These are phyloP conservation scores for Lomentospora prolificans DNA, from an alignment of 2,329 filamentous ascomycete genomes.

Conservation along the genomic window DNA sequence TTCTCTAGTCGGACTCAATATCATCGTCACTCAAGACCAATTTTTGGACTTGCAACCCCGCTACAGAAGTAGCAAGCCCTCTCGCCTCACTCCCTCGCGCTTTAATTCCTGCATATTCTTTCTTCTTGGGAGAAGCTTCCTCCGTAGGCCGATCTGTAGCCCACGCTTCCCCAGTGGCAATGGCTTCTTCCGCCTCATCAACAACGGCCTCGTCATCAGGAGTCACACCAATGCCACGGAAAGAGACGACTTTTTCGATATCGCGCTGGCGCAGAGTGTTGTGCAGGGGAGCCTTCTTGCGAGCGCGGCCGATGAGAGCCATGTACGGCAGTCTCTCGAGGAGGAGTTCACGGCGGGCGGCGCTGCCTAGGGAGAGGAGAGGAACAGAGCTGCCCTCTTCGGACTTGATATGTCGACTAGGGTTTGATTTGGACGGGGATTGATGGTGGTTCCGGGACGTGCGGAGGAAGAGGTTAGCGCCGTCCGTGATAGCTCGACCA, in stretches of 20 bases:
- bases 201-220: constrained; percentile 35
- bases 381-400: constrained; percentile 19
- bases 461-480: constrained; percentile 39
- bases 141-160: constrained; percentile 52
- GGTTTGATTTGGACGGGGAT: constrained; percentile 15
- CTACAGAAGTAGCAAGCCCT: constrained; percentile 19
- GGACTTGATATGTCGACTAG: neutral
- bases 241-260: constrained; percentile 59
- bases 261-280: constrained; percentile 35
- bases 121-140: constrained; percentile 40
- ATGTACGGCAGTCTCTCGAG: constrained; percentile 84
- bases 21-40: constrained; percentile 73
- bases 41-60: constrained; percentile 47
- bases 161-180: constrained; percentile 39
- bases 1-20: constrained; percentile 50
- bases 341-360: constrained; percentile 63
- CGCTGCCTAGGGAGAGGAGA: constrained; percentile 50
- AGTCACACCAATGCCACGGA: constrained; percentile 46
- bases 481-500: constrained; percentile 29
- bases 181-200: constrained; percentile 32
- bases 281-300: constrained; percentile 19
- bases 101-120: constrained; percentile 25
- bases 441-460: constrained; percentile 21
- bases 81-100: constrained; percentile 13
- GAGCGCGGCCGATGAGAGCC: constrained; percentile 49